Conservation (phyloP, 2,329 filamentous ascomycete genomes). For the Pseudocercospora macadamiae region DNA sequence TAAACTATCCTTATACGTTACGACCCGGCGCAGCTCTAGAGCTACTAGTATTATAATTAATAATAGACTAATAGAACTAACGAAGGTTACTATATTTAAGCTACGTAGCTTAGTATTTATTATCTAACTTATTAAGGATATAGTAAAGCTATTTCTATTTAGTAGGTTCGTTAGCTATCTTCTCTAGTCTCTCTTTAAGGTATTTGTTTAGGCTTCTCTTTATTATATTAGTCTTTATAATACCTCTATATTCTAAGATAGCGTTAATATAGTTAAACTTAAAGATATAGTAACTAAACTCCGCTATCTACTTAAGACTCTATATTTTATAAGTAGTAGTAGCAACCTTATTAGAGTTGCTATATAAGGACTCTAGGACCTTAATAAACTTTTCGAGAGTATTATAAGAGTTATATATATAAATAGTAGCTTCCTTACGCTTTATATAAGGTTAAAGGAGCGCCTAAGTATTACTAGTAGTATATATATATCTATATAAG, state of each 20-base stretch:
- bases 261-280: neutral
- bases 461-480: neutral
- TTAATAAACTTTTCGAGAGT: neutral
- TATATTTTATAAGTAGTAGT: neutral
- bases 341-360: neutral
- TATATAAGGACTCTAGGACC: neutral
- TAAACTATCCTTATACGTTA: neutral
- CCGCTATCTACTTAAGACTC: neutral
- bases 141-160: neutral
- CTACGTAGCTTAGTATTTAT: neutral
- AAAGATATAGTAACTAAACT: neutral
- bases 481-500: neutral
- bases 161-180: neutral
- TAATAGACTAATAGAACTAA: neutral
- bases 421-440: too few relatives aligned
- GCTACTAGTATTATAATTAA: neutral
- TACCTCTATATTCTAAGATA: neutral
- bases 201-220: neutral
- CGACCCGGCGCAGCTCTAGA: neutral
- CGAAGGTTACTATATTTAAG: neutral
- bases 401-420: neutral
- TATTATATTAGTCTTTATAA: too few relatives aligned
- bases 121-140: neutral
- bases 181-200: neutral
- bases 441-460: neutral